Evolutionary conservation across 129 eudicot genomes (phyloP).

Genomic region (Centrapalus pauciflorus): DNA sequence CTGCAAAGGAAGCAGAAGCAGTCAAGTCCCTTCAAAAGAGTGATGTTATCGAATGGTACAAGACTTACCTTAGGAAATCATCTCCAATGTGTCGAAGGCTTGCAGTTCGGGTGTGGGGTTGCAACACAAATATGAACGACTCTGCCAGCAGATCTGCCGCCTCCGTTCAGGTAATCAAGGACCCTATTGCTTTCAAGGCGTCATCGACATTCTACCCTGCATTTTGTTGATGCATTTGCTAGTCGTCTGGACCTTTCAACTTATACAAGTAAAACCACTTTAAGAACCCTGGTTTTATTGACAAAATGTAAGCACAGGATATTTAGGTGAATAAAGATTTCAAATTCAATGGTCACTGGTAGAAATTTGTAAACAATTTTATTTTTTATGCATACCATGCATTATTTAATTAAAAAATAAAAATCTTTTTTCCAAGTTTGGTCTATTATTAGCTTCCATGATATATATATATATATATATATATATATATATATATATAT

Average conservation of each 20-base stretch:
- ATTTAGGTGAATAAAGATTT: constrained; percentile 19
- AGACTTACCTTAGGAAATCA: constrained; percentile 48
- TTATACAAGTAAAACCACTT: constrained; percentile 16
- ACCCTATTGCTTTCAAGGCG: constrained; percentile 56
- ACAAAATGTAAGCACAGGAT: constrained; percentile 19
- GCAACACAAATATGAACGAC: constrained; percentile 55
- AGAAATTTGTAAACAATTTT: background rate
- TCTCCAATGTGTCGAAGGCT: constrained; percentile 81
- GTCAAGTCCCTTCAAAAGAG: constrained; percentile 42
- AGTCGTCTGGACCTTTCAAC: constrained; percentile 14
- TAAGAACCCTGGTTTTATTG: constrained; percentile 24
- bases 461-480: too few relatives aligned
- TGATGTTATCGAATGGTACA: constrained; percentile 70
- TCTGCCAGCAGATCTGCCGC: constrained; percentile 20
- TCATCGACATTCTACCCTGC: constrained; percentile 62
- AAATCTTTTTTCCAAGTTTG: background rate
- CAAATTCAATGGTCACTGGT: background rate
- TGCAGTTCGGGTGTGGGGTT: constrained; percentile 83
- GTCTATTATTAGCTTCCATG: background rate
- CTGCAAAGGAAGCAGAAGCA: constrained; percentile 73
- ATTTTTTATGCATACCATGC: background rate
- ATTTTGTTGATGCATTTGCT: constrained; percentile 47
- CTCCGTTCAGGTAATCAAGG: constrained; percentile 47
- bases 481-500: too few relatives aligned
- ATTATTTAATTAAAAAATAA: background rate